These are phyloP conservation scores for Xylaria curta DNA, from an alignment of 495 filamentous ascomycete genomes.

Conservation along the genomic window DNA sequence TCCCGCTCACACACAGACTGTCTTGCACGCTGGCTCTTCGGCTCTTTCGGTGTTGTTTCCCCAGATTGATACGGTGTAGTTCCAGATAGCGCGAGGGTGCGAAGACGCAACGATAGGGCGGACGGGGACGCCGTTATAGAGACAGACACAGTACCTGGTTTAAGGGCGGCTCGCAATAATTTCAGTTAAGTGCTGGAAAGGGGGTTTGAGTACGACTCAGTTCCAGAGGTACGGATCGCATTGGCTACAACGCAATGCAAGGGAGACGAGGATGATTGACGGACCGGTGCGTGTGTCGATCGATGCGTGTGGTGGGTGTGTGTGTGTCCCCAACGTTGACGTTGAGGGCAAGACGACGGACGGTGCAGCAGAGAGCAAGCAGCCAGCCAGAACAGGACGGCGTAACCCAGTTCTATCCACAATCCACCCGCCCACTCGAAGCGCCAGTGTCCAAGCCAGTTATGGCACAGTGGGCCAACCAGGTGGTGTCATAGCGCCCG, in stretches of 20 bases:
- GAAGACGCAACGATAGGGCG: not conserved
- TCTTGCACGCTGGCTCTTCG: not conserved
- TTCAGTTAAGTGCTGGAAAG: constrained; percentile 1
- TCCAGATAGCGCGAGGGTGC: constrained; percentile 9
- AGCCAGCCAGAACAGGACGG: constrained; percentile 1
- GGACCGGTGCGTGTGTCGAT: constrained; percentile 12
- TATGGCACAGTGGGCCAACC: constrained; percentile 18
- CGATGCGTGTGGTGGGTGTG: not conserved
- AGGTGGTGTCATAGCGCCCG: constrained; percentile 21
- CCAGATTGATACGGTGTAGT: not conserved
- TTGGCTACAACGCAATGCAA: constrained; percentile 11
- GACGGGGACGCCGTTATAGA: not conserved
- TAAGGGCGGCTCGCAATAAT: not conserved
- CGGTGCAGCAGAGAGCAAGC: constrained; percentile 3
- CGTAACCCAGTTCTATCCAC: not conserved
- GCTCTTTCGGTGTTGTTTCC: constrained; percentile 6
- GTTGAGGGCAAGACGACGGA: constrained; percentile 7
- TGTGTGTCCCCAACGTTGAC: constrained; percentile 6
- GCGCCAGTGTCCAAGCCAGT: not conserved
- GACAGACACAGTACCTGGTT: constrained; percentile 13
- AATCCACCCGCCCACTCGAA: not conserved
- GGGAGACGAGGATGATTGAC: constrained; percentile 7
- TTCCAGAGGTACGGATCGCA: not conserved
- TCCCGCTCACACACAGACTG: not conserved
- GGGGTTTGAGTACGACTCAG: not conserved